phyloP scores from a whole-genome alignment of 129 eudicot species.

The Flaveria brownii region DNA sequence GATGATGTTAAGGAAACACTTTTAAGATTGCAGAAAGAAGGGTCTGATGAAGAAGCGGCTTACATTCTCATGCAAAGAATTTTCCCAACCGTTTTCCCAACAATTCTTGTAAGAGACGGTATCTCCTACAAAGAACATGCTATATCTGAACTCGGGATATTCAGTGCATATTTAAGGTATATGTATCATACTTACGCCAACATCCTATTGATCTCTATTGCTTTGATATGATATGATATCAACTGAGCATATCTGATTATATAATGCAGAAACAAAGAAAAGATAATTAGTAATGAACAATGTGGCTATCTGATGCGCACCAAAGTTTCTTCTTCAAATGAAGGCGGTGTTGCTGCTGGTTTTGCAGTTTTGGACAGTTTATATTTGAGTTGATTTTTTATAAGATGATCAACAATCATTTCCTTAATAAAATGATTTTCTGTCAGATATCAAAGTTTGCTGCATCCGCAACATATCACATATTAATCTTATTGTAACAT shows the following conservation, averaged over 20 bases:
- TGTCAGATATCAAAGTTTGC: slow-evolving; percentile 7
- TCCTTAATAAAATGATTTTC: slow-evolving; percentile 3
- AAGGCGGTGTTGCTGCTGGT: slow-evolving; percentile 97
- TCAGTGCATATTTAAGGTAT: slow-evolving; percentile 81
- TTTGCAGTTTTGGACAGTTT: slow-evolving; percentile 94
- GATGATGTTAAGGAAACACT: slow-evolving; percentile 66
- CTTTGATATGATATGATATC: background rate
- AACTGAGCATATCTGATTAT: background rate
- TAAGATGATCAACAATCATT: background rate
- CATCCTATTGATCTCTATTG: background rate
- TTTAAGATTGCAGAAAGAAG: slow-evolving; percentile 63
- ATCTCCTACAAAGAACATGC: slow-evolving; percentile 69
- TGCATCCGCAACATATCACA: slow-evolving; percentile 6
- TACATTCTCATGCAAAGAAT: slow-evolving; percentile 96
- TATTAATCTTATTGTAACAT: slow-evolving; percentile 16
- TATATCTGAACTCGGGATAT: slow-evolving; percentile 86
- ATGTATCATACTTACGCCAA: background rate
- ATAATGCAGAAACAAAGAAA: slow-evolving; percentile 63
- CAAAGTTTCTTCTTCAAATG: slow-evolving; percentile 84
- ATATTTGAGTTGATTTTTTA: slow-evolving; percentile 51
- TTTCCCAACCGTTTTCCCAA: slow-evolving; percentile 64
- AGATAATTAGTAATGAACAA: slow-evolving; percentile 52
- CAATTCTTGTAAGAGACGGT: slow-evolving; percentile 74
- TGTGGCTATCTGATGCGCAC: slow-evolving; percentile 93
- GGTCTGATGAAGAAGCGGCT: slow-evolving; percentile 83